phyloP scores from a whole-genome alignment of 139 green algal species.

The Bryopsis sp. region DNA sequence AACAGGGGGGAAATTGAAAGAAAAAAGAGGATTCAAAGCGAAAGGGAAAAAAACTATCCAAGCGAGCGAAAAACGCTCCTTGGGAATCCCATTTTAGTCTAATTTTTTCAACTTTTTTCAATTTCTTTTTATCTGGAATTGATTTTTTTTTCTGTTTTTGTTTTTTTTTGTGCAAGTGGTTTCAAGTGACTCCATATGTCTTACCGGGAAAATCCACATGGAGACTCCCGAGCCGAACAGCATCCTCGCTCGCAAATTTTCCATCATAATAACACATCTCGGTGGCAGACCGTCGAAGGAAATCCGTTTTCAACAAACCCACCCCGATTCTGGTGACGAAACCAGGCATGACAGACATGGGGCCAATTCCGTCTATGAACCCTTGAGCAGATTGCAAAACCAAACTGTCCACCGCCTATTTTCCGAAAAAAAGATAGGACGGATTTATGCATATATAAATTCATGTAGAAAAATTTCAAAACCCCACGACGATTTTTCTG shows the following conservation, averaged over 20 bases:
- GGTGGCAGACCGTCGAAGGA: constrained; percentile 64
- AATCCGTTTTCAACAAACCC: constrained; percentile 47
- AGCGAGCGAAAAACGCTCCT: too few species aligned
- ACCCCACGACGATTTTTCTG: background rate
- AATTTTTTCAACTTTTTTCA: background rate
- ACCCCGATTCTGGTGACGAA: constrained; percentile 48
- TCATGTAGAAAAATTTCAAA: too few species aligned
- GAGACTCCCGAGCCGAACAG: constrained; percentile 65
- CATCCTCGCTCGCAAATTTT: constrained; percentile 59
- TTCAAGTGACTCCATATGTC: background rate
- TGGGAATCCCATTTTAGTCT: background rate
- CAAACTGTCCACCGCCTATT: constrained; percentile 50
- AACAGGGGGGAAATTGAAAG: too few species aligned
- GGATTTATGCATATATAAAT: background rate
- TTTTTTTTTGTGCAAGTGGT: background rate
- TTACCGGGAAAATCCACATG: constrained; percentile 56
- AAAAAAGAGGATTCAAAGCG: too few species aligned
- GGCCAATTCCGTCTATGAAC: constrained; percentile 81
- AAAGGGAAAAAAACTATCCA: too few species aligned
- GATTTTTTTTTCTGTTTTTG: background rate
- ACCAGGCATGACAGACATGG: constrained; percentile 55
- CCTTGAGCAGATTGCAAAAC: constrained; percentile 63
- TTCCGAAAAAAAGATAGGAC: background rate
- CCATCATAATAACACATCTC: constrained; percentile 79
- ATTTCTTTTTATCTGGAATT: background rate